Percentiles rank a stretch among this genome's conserved stretches.
Evolutionary conservation across 345 rosid species (phyloP).

Genomic region (Citrus hindsii): DNA sequence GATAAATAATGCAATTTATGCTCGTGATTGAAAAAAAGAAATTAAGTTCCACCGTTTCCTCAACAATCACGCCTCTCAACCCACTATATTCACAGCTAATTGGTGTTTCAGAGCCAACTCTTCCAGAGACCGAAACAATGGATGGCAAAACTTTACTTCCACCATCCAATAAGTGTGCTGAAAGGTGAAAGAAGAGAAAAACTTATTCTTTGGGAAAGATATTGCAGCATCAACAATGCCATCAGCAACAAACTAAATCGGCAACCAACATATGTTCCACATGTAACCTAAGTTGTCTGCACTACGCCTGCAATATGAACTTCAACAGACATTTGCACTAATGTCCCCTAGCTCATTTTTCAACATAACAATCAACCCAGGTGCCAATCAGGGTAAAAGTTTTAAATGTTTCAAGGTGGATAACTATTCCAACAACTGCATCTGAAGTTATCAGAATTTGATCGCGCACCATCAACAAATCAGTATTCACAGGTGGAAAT

Average conservation of each 20-base stretch:
- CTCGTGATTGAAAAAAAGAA: not conserved
- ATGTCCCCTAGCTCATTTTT: not conserved
- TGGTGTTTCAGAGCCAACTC: conserved; percentile 84
- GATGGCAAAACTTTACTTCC: conserved; percentile 69
- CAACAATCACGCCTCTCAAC: conserved; percentile 70
- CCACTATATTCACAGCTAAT: conserved; percentile 76
- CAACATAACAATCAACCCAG: not conserved
- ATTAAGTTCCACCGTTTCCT: conserved; percentile 60
- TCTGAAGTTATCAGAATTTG: not conserved
- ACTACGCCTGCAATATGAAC: not conserved
- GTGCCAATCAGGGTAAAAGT: not conserved
- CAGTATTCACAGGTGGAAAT: not conserved
- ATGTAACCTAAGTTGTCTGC: not conserved
- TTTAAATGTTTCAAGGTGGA: not conserved
- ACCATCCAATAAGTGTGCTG: conserved; percentile 77
- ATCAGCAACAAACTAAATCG: conserved; percentile 2
- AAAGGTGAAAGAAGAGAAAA: conserved; percentile 18
- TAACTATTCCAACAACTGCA: not conserved
- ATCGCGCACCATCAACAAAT: not conserved
- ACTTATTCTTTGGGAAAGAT: conserved; percentile 8
- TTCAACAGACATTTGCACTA: not conserved
- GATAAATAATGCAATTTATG: not conserved
- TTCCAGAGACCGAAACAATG: conserved; percentile 69
- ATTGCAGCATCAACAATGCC: not conserved
- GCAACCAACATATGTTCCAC: not conserved